Conservation (phyloP, 2,329 filamentous ascomycete species). For the Pestalotiopsis sp. region DNA sequence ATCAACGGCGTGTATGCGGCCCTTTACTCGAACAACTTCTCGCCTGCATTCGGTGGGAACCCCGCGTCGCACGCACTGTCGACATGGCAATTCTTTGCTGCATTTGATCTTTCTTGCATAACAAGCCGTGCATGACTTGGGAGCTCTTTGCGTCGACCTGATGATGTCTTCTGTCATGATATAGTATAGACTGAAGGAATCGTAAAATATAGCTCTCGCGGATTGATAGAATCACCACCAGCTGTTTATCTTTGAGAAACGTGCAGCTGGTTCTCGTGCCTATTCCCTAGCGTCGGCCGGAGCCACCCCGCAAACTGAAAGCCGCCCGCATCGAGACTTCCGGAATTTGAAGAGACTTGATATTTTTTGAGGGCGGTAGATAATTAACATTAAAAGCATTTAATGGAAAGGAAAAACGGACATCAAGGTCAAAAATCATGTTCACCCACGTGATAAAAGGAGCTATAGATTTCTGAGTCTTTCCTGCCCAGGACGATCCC, state of each 20-base stretch:
- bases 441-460: no score
- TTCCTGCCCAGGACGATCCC: no score
- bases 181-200: not conserved
- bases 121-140: not conserved
- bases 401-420: no score
- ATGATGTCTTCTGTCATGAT: not conserved
- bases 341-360: no score
- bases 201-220: not conserved
- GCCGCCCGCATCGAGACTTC: no score
- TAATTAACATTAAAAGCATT: no score
- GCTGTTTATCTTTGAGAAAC: not conserved
- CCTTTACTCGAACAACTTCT: not conserved
- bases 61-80: not conserved
- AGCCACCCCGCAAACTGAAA: not conserved
- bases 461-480: no score
- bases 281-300: not conserved
- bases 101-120: not conserved
- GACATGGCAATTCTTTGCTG: not conserved
- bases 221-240: not conserved
- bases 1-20: not conserved
- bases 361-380: no score
- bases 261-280: not conserved
- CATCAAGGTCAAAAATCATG: no score
- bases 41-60: not conserved
- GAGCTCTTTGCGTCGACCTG: not conserved